These are phyloP conservation scores for Coprinopsis sp. DNA, from an alignment of 768 basidiomycete genomes.

Conservation along the genomic window DNA sequence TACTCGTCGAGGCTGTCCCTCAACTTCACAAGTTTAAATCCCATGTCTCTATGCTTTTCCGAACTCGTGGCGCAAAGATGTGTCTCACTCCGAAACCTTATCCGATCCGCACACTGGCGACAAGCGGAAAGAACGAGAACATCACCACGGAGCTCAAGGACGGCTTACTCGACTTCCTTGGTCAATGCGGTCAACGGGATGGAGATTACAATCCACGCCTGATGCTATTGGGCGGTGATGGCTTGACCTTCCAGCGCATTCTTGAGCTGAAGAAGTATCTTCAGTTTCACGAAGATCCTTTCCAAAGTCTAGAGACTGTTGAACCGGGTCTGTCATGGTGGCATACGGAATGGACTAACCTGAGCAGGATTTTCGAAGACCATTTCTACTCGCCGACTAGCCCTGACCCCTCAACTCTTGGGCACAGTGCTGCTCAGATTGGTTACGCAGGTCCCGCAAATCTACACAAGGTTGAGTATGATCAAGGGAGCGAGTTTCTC, in stretches of 20 bases:
- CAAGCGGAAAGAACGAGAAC: constrained; percentile 24
- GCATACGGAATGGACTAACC: constrained; percentile 27
- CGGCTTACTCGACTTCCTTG: constrained; percentile 28
- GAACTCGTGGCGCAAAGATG: constrained; percentile 17
- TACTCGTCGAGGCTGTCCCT: constrained; percentile 22
- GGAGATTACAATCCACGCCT: constrained; percentile 17
- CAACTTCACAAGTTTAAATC: constrained; percentile 15
- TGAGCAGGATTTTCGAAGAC: constrained; percentile 23
- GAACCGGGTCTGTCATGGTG: constrained; percentile 23
- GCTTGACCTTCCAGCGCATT: constrained; percentile 31
- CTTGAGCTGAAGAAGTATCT: constrained; percentile 20
- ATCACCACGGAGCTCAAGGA: constrained; percentile 25
- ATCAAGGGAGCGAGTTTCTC: constrained; percentile 17
- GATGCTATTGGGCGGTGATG: constrained; percentile 29
- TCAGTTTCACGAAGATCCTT: constrained; percentile 20
- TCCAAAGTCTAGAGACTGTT: constrained; percentile 17
- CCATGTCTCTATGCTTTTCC: constrained; percentile 18
- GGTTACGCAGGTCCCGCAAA: constrained; percentile 23
- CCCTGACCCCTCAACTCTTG: constrained; percentile 26
- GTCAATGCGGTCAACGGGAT: constrained; percentile 25
- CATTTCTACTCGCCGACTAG: constrained; percentile 23
- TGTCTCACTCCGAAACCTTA: constrained; percentile 7
- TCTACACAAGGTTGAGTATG: constrained; percentile 31
- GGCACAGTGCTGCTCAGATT: constrained; percentile 26
- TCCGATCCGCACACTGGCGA: constrained; percentile 24